phyloP scores from a whole-genome alignment of 306 rosid species.

The Notholithocarpus densiflorus region DNA sequence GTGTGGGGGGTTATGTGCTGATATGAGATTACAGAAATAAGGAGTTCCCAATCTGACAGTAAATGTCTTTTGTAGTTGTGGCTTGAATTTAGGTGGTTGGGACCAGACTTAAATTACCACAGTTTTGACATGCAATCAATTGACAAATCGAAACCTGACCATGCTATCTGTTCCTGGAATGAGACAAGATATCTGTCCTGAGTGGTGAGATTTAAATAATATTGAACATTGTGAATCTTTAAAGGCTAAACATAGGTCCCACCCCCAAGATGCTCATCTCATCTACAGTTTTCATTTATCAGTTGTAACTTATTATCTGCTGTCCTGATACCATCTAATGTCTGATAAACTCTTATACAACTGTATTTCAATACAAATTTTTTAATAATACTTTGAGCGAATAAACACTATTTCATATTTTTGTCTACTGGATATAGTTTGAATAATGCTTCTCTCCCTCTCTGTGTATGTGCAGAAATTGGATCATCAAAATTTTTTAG shows the following conservation, averaged over 20 bases:
- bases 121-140: neutral
- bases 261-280: no score
- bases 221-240: neutral
- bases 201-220: neutral
- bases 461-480: constrained; percentile 54
- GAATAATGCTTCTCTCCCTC: constrained; percentile 7
- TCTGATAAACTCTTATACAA: neutral
- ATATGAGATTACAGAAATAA: neutral
- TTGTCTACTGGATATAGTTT: neutral
- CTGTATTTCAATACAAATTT: neutral
- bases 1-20: neutral
- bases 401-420: neutral
- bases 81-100: neutral
- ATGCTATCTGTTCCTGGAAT: neutral
- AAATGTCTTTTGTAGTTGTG: neutral
- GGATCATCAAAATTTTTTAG: constrained; percentile 78
- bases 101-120: neutral
- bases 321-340: neutral
- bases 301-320: no score
- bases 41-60: neutral
- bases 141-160: neutral
- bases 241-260: neutral
- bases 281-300: no score
- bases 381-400: neutral
- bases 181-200: neutral